Evolutionary conservation across 352 stramenopile genomes (phyloP), one percentile per base, ranked within the genome.

Genomic region (Elongisporangium undulatum): DNA sequence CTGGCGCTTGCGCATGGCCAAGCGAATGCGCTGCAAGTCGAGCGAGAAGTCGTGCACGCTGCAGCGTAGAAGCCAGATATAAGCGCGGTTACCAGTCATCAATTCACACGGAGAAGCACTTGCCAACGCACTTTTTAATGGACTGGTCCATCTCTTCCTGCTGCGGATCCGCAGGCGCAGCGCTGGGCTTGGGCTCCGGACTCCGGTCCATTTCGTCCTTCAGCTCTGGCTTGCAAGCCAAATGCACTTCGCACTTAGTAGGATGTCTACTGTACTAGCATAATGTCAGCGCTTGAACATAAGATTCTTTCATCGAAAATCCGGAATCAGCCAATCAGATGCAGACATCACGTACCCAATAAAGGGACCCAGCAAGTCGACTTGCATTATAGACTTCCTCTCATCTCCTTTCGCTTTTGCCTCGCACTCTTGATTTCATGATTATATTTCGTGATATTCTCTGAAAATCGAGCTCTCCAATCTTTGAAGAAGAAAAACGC

Each of bases 11-110:
- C 66, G 51, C 66, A 80, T 70, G 20, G 62, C 58, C 22, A 55
- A 24, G 16, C 72, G 68, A 23, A 74, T 63, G 16, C 63, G 72
- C 61, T 80, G 60, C 45, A 80, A 49, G 39, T 74, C 63, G 17
- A 67, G 34, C 29, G 72, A 77, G 45, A 71, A 80, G 12, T 62
- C 54, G 49, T 77, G 66, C 22, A 77, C 21, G 49, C 72, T 80
- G 41, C n/a, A 22, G 48, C 15, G 6, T 38, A 34, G n/a, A n/a
- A n/a, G n/a, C n/a, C n/a, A n/a, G n/a, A n/a, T n/a, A 19, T 9
- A 16, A 10, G 10, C 26, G 49, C 48, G 48, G 21, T 45, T 54
- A 13, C 51, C 61, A 19, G 24, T 58, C 2, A 56, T 13, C 4
- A 20, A 19, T 26, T 2, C 19, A 52, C 22, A 24, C 49, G 2